Evolutionary conservation across 768 basidiomycete genomes (phyloP).

Genomic region (Mycena indigotica): DNA sequence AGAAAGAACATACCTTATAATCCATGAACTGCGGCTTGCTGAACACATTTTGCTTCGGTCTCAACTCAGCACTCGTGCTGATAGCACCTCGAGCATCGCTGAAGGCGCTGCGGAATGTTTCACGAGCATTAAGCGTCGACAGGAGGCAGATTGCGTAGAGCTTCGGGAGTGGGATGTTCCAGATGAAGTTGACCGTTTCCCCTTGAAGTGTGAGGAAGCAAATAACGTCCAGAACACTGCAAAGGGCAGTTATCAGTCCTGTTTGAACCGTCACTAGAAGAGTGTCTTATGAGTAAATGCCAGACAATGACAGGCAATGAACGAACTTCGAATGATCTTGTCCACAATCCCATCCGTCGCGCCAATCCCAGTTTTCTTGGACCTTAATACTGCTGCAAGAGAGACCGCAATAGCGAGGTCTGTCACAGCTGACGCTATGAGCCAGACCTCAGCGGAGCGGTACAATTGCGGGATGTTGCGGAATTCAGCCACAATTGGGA

Average conservation of each 20-base stretch:
- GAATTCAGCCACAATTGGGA: not conserved
- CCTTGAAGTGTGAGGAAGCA: constrained; percentile 6
- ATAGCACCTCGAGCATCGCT: not conserved
- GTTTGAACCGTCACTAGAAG: constrained; percentile 8
- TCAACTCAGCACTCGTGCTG: not conserved
- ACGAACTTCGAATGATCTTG: constrained; percentile 6
- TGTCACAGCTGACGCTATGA: constrained; percentile 1
- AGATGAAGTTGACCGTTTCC: constrained; percentile 12
- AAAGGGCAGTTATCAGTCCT: constrained; percentile 6
- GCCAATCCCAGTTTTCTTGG: constrained; percentile 2
- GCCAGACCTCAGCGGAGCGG: constrained; percentile 2
- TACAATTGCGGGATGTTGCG: not conserved
- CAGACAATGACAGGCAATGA: not conserved
- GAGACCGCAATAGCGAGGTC: constrained; percentile 2
- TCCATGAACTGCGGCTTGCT: not conserved
- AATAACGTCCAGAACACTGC: constrained; percentile 4
- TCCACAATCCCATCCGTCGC: constrained; percentile 6
- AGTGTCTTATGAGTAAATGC: not conserved
- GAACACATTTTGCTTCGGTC: not conserved
- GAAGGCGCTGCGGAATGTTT: not conserved
- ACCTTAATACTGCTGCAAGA: not conserved
- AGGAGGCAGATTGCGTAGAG: constrained; percentile 8
- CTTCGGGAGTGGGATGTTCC: constrained; percentile 11
- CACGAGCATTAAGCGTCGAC: constrained; percentile 8
- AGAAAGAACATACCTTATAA: not conserved